These are phyloP conservation scores for Aurinia saxatilis DNA, from an alignment of 345 rosid species.

Conservation along the genomic window DNA sequence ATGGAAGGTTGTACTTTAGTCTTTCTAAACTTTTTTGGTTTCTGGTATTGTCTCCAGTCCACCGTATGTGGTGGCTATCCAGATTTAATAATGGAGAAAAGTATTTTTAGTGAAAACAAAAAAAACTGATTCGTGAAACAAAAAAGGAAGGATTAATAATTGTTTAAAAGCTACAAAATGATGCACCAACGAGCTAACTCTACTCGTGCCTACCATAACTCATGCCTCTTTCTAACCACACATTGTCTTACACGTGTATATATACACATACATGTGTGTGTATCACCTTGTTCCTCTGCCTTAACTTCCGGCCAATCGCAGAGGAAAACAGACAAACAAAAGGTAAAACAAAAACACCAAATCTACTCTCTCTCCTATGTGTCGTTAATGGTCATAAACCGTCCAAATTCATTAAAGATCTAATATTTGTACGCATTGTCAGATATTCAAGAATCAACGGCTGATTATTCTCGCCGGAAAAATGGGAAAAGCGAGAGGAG, in stretches of 20 bases:
- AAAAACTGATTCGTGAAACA: too few relatives aligned
- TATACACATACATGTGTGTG: not conserved
- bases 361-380: not conserved
- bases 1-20: too few relatives aligned
- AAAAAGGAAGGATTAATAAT: too few relatives aligned
- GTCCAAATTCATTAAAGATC: not conserved
- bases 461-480: slow-evolving; percentile 5
- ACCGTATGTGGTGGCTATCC: too few relatives aligned
- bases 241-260: slow-evolving; percentile 19
- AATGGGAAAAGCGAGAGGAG: slow-evolving; percentile 73
- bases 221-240: not conserved
- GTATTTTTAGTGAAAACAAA: too few relatives aligned
- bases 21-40: too few relatives aligned
- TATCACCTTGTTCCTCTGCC: slow-evolving; percentile 20
- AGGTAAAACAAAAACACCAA: not conserved
- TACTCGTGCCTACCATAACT: slow-evolving; percentile 24
- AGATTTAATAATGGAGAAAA: too few relatives aligned
- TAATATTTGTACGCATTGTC: slow-evolving; percentile 10
- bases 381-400: not conserved
- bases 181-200: not conserved
- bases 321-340: slow-evolving; percentile 17
- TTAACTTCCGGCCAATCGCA: slow-evolving; percentile 8
- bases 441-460: not conserved
- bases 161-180: too few relatives aligned
- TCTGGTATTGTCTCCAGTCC: too few relatives aligned